A percentile compares a stretch with the other conserved stretches of the same genome.
Evolutionary conservation across 208 protist species (phyloP).

Genomic region (Strigomonas culicis): DNA sequence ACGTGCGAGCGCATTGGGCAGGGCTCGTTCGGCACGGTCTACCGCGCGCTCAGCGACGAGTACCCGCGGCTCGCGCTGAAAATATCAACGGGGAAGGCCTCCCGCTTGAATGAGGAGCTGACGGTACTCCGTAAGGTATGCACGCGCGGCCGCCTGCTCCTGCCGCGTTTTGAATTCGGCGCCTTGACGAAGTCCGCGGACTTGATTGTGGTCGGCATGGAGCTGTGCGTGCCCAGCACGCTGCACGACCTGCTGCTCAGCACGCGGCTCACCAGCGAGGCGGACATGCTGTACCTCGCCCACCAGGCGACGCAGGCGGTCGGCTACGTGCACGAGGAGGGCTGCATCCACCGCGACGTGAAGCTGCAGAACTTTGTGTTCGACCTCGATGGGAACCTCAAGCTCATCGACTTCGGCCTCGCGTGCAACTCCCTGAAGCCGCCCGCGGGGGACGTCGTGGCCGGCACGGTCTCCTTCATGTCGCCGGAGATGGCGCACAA

Average conservation of each 20-base stretch:
- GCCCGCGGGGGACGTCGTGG: slow-evolving; percentile 80
- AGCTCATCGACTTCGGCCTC: slow-evolving; percentile 91
- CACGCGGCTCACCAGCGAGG: slow-evolving; percentile 73
- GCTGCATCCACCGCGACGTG: slow-evolving; percentile 89
- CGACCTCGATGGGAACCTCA: slow-evolving; percentile 82
- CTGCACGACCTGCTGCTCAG: slow-evolving; percentile 83
- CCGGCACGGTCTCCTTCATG: slow-evolving; percentile 91
- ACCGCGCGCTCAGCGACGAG: slow-evolving; percentile 60
- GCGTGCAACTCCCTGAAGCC: slow-evolving; percentile 67
- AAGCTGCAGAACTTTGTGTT: slow-evolving; percentile 93
- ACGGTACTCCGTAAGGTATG: slow-evolving; percentile 80
- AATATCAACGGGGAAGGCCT: slow-evolving; percentile 76
- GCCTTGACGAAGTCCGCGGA: slow-evolving; percentile 74
- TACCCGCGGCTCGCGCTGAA: slow-evolving; percentile 81
- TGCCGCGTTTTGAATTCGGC: slow-evolving; percentile 88
- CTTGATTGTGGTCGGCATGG: slow-evolving; percentile 86
- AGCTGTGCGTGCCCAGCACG: slow-evolving; percentile 84
- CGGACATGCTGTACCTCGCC: slow-evolving; percentile 89
- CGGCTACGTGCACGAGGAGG: slow-evolving; percentile 84
- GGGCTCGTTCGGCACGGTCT: slow-evolving; percentile 87
- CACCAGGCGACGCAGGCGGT: slow-evolving; percentile 87
- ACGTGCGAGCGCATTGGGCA: slow-evolving; percentile 82
- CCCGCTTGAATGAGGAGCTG: slow-evolving; percentile 75
- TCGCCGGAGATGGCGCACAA: slow-evolving; percentile 92
- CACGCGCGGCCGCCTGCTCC: slow-evolving; percentile 75